These are phyloP conservation scores for Tilletia indica DNA, from an alignment of 1,284 basidiomycete genomes.

Conservation along the genomic window DNA sequence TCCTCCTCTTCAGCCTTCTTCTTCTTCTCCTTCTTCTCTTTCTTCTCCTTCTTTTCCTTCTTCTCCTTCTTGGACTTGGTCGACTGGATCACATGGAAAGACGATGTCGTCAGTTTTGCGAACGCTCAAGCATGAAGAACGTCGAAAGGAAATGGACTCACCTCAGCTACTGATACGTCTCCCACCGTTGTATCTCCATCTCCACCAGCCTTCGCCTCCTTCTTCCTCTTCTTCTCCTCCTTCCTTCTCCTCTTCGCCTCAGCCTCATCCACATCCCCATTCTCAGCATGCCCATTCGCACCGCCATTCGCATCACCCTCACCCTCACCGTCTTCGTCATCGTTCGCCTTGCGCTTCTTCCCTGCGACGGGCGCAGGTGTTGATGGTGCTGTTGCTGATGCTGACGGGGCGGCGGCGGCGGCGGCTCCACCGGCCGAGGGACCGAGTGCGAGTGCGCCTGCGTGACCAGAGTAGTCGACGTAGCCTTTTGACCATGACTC, in stretches of 20 bases:
- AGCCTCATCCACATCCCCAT: constrained; percentile 32
- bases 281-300: constrained; percentile 28
- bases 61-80: constrained; percentile 37
- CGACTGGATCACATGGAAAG: constrained; percentile 30
- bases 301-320: constrained; percentile 20
- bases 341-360: constrained; percentile 28
- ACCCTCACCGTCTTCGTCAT: constrained; percentile 21
- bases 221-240: constrained; percentile 39
- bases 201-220: constrained; percentile 58
- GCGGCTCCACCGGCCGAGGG: constrained; percentile 58
- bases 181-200: constrained; percentile 31
- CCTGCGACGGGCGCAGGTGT: constrained; percentile 16
- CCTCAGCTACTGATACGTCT: constrained; percentile 26
- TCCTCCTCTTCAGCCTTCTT: constrained; percentile 28
- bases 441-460: constrained; percentile 60
- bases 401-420: constrained; percentile 23
- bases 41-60: constrained; percentile 24
- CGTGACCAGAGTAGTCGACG: constrained; percentile 73
- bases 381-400: constrained; percentile 24
- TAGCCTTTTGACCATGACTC: constrained; percentile 87
- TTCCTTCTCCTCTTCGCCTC: constrained; percentile 50
- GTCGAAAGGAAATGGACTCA: background rate
- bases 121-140: background rate
- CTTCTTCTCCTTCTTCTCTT: constrained; percentile 53
- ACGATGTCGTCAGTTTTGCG: background rate